phyloP scores from a whole-genome alignment of 768 basidiomycete species.

The Lactarius trivialis region DNA sequence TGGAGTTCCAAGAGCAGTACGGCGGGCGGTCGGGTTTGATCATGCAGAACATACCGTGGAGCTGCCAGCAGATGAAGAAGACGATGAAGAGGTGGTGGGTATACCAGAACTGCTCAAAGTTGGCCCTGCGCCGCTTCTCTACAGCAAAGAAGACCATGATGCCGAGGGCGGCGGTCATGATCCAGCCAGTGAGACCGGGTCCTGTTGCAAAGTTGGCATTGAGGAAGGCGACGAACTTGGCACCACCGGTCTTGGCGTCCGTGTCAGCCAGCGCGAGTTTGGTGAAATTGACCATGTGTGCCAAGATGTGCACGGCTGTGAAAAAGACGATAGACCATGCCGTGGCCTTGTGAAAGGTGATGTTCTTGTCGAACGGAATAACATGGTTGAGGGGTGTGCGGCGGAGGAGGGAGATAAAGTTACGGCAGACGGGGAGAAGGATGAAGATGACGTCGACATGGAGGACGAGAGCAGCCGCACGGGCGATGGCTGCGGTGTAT shows the following conservation, averaged over 20 bases:
- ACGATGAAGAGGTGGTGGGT: conserved; percentile 82
- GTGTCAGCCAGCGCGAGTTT: conserved; percentile 54
- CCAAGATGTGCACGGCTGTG: conserved; percentile 65
- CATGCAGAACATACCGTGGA: conserved; percentile 97
- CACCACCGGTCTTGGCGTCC: conserved; percentile 44
- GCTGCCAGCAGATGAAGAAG: conserved; percentile 92
- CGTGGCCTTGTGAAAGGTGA: conserved; percentile 85
- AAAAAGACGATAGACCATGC: conserved; percentile 86
- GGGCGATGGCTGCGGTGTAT: conserved; percentile 62
- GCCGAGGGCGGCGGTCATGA: conserved; percentile 69
- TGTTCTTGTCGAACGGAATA: conserved; percentile 92
- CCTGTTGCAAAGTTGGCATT: conserved; percentile 75
- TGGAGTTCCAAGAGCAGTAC: conserved; percentile 75
- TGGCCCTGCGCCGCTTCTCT: conserved; percentile 69
- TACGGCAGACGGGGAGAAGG: conserved; percentile 90
- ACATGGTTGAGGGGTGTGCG: conserved; percentile 77
- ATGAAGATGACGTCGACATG: conserved; percentile 92
- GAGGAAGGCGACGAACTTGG: conserved; percentile 66
- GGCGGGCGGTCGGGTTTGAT: conserved; percentile 86
- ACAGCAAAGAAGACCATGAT: conserved; percentile 82
- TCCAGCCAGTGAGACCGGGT: conserved; percentile 80
- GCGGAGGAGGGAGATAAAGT: conserved; percentile 85
- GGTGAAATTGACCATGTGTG: conserved; percentile 84
- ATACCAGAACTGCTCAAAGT: conserved; percentile 90
- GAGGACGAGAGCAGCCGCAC: conserved; percentile 81